These are phyloP conservation scores for Alternaria ventricosa DNA, from an alignment of 2,329 filamentous ascomycete species.

Conservation along the genomic window DNA sequence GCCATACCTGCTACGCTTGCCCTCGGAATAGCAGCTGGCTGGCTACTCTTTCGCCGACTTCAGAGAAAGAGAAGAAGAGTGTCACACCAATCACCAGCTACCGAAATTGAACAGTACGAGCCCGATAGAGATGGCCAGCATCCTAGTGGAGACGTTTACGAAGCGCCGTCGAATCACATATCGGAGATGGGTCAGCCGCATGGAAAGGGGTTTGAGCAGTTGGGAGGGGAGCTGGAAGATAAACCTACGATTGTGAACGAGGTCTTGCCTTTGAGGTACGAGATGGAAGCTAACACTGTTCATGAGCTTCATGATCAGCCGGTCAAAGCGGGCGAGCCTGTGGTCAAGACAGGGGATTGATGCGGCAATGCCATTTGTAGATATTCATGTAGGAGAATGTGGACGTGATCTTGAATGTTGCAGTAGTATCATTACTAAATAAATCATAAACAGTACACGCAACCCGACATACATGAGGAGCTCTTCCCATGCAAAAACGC, in stretches of 20 bases:
- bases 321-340: background rate
- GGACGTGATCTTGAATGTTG: background rate
- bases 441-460: background rate
- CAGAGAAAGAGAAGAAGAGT: background rate
- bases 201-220: background rate
- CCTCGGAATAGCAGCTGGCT: background rate
- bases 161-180: background rate
- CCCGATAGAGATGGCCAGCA: background rate
- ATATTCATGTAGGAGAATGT: background rate
- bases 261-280: background rate
- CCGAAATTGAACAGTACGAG: background rate
- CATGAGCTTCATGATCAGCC: background rate
- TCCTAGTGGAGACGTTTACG: background rate
- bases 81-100: fast-evolving
- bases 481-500: background rate
- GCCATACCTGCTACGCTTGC: background rate
- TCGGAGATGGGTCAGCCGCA: background rate
- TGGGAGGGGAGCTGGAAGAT: background rate
- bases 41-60: background rate
- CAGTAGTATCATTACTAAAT: background rate
- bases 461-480: background rate
- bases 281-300: background rate
- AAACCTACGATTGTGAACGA: background rate
- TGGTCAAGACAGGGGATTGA: background rate
- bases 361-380: background rate